Base-by-base conservation (phyloP, 2,329 filamentous ascomycete genomes). In the Immersiporthe knoxdaviesiana region DNA sequence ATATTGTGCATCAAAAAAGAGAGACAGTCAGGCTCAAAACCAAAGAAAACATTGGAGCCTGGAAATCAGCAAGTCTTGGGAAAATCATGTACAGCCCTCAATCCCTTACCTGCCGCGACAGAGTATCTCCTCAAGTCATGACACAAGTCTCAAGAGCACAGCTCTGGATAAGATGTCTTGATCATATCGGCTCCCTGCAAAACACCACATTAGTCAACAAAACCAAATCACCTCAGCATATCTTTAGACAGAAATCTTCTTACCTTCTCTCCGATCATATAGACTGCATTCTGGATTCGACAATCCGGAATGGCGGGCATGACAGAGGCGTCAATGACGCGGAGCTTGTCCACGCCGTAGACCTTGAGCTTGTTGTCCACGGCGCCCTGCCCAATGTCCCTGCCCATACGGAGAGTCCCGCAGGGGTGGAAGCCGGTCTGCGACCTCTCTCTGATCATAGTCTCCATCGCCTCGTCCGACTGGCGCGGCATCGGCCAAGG, bases 211-310 rank as follows among this genome's bases (percentile, higher is more conserved):
- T 41, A 24, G 3, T 39, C 35, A n/a, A 24, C 21, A 24, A 41
- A 41, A 41, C 14, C 5, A n/a, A n/a, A 61, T 6, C 24, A 24
- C 18, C 50, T 54, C n/a, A 24, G 24, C 11, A 24, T 24, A 6
- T 8, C n/a, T 12, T 24, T 21, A 3, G 50, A 8, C n/a, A 27
- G 10, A 27, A 11, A 27, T 52, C 47, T 54, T 52, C 47, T 54
- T 16, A 54, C 50, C 50, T 54, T 54, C 27, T 54, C 50, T n/a
- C 80, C 87, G 68, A 88, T 75, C 83, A 86, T 87, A 72, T 90
- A 90, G 2, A 89, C 86, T 2, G 84, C 82, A 68, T 87, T 88
- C 75, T 89, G 87, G 62, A 88, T 88, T 1, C 86, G 82, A n/a
- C 79, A 86, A 81, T 81, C 87, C 69, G 75, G 86, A 76, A 82